phyloP scores from a whole-genome alignment of 257 asterid genomes.

The Solanum gandarillasii region DNA sequence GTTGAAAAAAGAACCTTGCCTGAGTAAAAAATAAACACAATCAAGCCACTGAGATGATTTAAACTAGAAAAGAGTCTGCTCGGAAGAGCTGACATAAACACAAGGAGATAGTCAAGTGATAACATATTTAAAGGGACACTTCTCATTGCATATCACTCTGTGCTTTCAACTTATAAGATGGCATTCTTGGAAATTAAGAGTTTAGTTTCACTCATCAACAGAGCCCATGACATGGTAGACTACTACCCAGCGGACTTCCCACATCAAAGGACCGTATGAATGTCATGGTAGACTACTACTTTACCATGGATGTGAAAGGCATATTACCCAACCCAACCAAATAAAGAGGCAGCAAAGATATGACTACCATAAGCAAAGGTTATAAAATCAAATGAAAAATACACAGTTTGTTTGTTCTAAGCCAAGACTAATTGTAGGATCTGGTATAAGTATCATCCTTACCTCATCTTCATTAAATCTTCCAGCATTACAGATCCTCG shows the following conservation, averaged over 20 bases:
- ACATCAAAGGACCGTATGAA: background rate
- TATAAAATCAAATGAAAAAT: background rate
- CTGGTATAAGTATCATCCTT: background rate
- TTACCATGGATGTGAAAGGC: background rate
- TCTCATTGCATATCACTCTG: background rate
- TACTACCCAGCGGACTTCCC: background rate
- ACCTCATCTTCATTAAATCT: slow-evolving; percentile 31
- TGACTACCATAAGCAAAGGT: background rate
- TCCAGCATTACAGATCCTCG: slow-evolving; percentile 27
- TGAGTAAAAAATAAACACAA: background rate
- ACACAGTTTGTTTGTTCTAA: background rate
- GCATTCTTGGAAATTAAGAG: background rate
- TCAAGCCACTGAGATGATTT: background rate
- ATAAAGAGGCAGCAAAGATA: background rate
- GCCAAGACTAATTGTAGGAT: background rate
- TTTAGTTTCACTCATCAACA: background rate
- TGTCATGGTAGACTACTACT: background rate
- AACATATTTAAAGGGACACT: background rate
- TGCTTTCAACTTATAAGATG: background rate
- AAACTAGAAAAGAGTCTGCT: background rate
- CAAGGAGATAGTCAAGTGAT: background rate
- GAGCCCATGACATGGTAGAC: background rate
- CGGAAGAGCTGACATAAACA: background rate
- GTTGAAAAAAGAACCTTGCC: slow-evolving; percentile 43
- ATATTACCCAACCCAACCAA: background rate